Evolutionary conservation across 2,329 filamentous ascomycete species (phyloP).

Genomic region (Trichoderma arundinaceum): DNA sequence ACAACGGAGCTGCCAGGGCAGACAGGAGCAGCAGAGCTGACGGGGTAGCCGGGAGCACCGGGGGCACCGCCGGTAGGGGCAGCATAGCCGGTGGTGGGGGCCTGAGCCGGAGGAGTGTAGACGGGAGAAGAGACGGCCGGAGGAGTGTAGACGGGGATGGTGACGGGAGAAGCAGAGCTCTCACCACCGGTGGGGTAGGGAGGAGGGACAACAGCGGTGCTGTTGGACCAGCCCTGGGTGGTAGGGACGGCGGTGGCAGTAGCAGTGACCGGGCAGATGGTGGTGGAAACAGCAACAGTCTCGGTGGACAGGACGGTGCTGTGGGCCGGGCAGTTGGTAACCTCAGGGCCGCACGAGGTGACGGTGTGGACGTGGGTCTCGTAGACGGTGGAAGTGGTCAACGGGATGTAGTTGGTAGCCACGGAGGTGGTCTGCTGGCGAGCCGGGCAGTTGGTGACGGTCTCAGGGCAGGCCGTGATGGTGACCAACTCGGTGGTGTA

Average conservation of each 20-base stretch:
- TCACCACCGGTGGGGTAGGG: conserved; percentile 26
- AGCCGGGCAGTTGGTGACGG: conserved; percentile 66
- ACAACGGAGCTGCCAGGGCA: conserved; percentile 51
- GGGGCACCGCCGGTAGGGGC: conserved; percentile 27
- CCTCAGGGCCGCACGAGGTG: conserved; percentile 64
- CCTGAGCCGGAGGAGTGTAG: conserved; percentile 21
- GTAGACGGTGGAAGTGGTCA: conserved; percentile 62
- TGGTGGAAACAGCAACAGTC: conserved; percentile 49
- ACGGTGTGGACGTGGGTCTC: conserved; percentile 64
- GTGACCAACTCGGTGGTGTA: conserved; percentile 65
- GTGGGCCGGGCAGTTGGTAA: conserved; percentile 65
- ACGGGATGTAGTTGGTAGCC: conserved; percentile 48
- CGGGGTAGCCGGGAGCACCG: background rate
- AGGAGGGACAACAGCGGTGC: conserved; percentile 32
- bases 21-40: conserved; percentile 22
- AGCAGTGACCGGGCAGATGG: conserved; percentile 47
- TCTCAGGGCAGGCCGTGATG: conserved; percentile 65
- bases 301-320: conserved; percentile 47
- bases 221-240: conserved; percentile 33
- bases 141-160: conserved; percentile 51
- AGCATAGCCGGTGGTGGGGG: conserved; percentile 32
- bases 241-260: conserved; percentile 40
- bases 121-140: conserved; percentile 54
- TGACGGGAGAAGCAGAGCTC: conserved; percentile 38
- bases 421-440: conserved; percentile 47